phyloP scores from a whole-genome alignment of 495 filamentous ascomycete genomes.

The Penicillium paxilli region DNA sequence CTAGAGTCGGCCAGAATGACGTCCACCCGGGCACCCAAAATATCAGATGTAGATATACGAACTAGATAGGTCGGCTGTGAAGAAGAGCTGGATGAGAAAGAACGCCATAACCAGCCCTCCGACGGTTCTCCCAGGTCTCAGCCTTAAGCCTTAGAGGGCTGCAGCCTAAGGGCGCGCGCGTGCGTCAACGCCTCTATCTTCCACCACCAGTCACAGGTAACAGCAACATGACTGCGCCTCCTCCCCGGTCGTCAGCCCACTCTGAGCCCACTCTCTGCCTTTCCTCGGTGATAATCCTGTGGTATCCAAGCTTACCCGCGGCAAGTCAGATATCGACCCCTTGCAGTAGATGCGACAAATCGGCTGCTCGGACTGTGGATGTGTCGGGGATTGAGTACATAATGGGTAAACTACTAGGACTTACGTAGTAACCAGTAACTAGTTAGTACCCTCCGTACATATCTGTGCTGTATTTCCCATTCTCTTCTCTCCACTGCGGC shows the following conservation, averaged over 20 bases:
- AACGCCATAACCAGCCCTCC: not conserved
- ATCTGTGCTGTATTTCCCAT: too few relatives aligned
- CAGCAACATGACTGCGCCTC: not conserved
- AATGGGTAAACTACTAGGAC: too few relatives aligned
- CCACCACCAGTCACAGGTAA: not conserved
- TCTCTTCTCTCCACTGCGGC: constrained; percentile 7
- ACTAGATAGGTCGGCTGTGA: not conserved
- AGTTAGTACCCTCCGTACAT: too few relatives aligned
- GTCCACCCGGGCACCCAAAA: too few relatives aligned
- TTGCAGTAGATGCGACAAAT: constrained; percentile 15
- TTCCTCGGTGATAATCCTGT: not conserved
- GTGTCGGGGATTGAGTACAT: constrained; percentile 11
- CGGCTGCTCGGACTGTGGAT: constrained; percentile 5
- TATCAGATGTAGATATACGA: too few relatives aligned
- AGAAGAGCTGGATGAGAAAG: not conserved
- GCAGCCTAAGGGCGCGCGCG: constrained; percentile 24
- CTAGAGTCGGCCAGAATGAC: too few relatives aligned
- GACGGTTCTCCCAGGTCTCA: constrained; percentile 3
- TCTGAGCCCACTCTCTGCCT: not conserved
- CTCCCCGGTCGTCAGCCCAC: not conserved
- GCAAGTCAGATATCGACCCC: constrained; percentile 13
- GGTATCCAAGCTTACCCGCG: constrained; percentile 10
- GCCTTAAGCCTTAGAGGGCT: constrained; percentile 46
- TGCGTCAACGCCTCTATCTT: constrained; percentile 8
- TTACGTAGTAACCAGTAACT: too few relatives aligned